Conservation (phyloP, 2,329 filamentous ascomycete species). For the Bipolaris bicolor region DNA sequence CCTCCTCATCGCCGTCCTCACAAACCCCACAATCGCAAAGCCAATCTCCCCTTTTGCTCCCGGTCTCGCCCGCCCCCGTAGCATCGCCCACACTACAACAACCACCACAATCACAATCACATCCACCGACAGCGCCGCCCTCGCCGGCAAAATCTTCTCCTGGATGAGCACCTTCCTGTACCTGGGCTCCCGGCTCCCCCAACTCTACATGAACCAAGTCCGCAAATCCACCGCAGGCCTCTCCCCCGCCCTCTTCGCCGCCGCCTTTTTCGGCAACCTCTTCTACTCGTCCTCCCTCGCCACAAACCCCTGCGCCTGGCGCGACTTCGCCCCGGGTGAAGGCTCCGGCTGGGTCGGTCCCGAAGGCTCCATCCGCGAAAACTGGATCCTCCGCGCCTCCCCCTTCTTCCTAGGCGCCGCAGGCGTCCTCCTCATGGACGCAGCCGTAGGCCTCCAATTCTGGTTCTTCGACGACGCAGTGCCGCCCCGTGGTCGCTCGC, state of each 20-base stretch:
- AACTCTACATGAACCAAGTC: constrained; percentile 69
- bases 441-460: constrained; percentile 67
- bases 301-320: constrained; percentile 69
- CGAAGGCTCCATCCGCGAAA: constrained; percentile 59
- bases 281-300: constrained; percentile 69
- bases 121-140: constrained; percentile 23
- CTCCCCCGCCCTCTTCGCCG: constrained; percentile 67
- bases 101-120: constrained; percentile 12
- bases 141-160: constrained; percentile 52
- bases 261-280: constrained; percentile 70
- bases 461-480: constrained; percentile 60
- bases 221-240: constrained; percentile 69
- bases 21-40: constrained; percentile 46
- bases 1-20: constrained; percentile 53
- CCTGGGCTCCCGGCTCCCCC: constrained; percentile 55
- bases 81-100: constrained; percentile 12
- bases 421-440: constrained; percentile 68
- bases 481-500: constrained; percentile 21
- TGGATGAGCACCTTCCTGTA: constrained; percentile 53
- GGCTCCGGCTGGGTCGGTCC: constrained; percentile 65
- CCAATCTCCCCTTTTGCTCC: constrained; percentile 35
- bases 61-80: constrained; percentile 18
- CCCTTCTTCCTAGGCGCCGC: constrained; percentile 72
- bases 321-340: constrained; percentile 58
- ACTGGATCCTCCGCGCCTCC: constrained; percentile 64